These are phyloP conservation scores for Cladosporium sp. DNA, from an alignment of 2,329 filamentous ascomycete species.

Conservation along the genomic window DNA sequence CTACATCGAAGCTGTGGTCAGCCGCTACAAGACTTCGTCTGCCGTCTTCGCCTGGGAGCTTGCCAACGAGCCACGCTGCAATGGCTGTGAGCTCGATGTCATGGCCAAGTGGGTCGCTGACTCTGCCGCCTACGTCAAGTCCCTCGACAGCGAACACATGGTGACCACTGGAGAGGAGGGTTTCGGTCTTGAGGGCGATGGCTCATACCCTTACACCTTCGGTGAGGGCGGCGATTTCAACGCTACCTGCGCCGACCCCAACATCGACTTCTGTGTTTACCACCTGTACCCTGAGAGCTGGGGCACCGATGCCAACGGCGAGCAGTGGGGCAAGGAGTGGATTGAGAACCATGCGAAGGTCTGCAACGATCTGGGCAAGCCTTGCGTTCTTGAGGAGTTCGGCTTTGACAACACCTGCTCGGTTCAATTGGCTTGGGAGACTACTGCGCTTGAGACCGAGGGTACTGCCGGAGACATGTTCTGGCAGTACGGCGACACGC, in stretches of 20 bases:
- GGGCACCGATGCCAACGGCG: conserved; percentile 10
- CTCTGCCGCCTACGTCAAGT: conserved; percentile 60
- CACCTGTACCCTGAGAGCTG: conserved; percentile 22
- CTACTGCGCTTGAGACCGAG: conserved; percentile 15
- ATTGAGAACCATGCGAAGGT: conserved; percentile 20
- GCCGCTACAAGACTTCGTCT: conserved; percentile 54
- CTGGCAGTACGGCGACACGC: conserved; percentile 25
- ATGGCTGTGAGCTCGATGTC: conserved; percentile 54
- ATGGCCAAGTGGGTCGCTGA: conserved; percentile 57
- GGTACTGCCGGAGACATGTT: conserved; percentile 21
- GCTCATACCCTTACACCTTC: conserved; percentile 22
- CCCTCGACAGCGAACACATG: conserved; percentile 57
- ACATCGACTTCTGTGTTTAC: conserved; percentile 23
- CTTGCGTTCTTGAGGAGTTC: conserved; percentile 23
- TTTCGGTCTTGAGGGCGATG: conserved; percentile 35
- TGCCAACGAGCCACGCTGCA: conserved; percentile 62
- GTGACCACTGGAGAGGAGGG: conserved; percentile 63
- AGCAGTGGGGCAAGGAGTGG: conserved; percentile 21
- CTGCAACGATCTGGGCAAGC: conserved; percentile 19
- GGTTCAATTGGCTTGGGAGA: conserved; percentile 19
- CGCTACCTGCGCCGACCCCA: conserved; percentile 16
- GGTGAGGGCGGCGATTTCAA: conserved; percentile 20
- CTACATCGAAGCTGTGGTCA: conserved; percentile 58
- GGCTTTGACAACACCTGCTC: conserved; percentile 16
- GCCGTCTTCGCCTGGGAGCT: conserved; percentile 67